Evolutionary conservation across 257 asterid species (phyloP).

Genomic region (Fraxinus pennsylvanica): DNA sequence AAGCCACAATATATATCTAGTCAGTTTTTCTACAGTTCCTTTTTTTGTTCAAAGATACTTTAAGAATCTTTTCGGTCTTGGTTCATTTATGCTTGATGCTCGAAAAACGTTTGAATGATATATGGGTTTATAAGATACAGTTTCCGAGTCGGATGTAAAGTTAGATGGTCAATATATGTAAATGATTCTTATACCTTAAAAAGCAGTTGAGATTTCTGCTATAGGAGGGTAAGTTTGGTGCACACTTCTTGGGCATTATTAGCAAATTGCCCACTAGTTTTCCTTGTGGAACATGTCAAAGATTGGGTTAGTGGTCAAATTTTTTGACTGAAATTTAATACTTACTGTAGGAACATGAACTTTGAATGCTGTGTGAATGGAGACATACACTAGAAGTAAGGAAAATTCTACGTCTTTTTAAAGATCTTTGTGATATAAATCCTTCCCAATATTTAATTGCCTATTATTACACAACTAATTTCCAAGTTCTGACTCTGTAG

Average conservation of each 20-base stretch:
- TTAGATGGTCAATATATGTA: neutral
- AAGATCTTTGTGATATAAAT: neutral
- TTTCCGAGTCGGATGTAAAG: neutral
- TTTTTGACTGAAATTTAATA: neutral
- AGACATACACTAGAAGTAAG: neutral
- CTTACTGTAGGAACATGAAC: neutral
- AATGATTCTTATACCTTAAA: neutral
- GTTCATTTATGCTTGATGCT: constrained; percentile 1
- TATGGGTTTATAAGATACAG: constrained; percentile 1
- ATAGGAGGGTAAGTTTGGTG: neutral
- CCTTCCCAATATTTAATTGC: neutral
- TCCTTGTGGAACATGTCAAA: neutral
- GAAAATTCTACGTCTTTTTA: neutral
- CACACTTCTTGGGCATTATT: neutral
- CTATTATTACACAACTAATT: neutral
- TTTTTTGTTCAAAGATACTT: neutral
- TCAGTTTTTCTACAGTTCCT: constrained; percentile 11
- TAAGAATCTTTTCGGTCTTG: neutral
- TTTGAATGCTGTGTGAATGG: neutral
- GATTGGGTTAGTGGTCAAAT: neutral
- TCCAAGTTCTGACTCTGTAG: neutral
- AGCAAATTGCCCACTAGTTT: neutral
- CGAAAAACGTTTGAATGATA: constrained; percentile 1
- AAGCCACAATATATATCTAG: constrained; percentile 21
- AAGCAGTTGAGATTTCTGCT: neutral